Base-by-base conservation (phyloP, 1,139 yeast species). In the Geotrichum restrictum region DNA sequence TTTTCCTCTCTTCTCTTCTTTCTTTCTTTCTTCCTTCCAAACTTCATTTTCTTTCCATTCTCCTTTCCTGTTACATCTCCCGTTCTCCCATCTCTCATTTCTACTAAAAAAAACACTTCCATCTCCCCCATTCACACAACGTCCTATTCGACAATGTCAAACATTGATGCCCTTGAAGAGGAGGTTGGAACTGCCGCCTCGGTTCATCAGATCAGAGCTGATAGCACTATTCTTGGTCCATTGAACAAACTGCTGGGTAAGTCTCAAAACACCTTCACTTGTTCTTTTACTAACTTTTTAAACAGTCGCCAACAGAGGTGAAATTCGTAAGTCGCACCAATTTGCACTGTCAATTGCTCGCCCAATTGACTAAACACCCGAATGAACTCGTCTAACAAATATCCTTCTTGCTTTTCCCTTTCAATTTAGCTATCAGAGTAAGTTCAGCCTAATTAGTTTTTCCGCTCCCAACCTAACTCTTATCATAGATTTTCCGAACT, bases 261-360 rank as follows among this genome's bases (percentile, higher is more conserved):
- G 56, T 42, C 3, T 14, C 19, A 7, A 34, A 8, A 18, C 34
- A 24, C 6, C 2, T n/a, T 7, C 6, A 41, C n/a, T 16, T 3
- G 14, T 41, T 5, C 31, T 29, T 3, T 5, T 40, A 11, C 33
- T 40, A 24, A 24, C 44, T 6, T 13, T 22, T 73, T 85, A 32
- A 36, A 21, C 51, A 65, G 98, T 91, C 51, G 98, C 98, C 62
- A 91, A 91, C 76, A 81, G 98, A 74, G 97, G 98, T 63, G 98
- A 91, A 72, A 87, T 87, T 64, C 94, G 71, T 68, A 66, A 44
- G 71, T 66, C 13, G 14, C 6, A n/a, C 37, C 29, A 5, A 24
- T 5, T 24, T 24, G 8, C 13, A 18, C 39, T n/a, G 16, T 16
- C 31, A 16, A 14, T 10, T 3, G n/a, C 14, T 29, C 38, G 18